Percentiles rank a stretch among this genome's conserved stretches.
These are phyloP conservation scores for Alternaria hordeiaustralica DNA, from an alignment of 2,329 filamentous ascomycete genomes.

Conservation along the genomic window DNA sequence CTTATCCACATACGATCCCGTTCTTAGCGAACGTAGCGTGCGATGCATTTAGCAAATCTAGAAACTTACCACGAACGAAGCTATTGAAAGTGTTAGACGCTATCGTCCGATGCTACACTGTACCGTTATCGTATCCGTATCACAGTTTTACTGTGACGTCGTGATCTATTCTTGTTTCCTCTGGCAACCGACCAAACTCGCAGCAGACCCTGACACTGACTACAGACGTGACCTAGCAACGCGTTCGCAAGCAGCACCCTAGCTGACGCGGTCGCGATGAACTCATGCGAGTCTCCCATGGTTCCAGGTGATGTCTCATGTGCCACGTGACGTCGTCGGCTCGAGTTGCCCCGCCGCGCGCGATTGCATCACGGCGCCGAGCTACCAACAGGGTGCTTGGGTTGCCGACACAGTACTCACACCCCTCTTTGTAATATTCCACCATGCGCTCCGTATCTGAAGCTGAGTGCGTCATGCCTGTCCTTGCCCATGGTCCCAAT, in stretches of 20 bases:
- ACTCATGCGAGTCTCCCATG: background rate
- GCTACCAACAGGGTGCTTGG: constrained; percentile 44
- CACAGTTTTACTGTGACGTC: constrained; percentile 3
- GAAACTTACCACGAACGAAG: background rate
- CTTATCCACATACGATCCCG: background rate
- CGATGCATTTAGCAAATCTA: background rate
- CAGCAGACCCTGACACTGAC: background rate
- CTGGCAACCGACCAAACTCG: background rate
- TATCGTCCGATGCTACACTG: background rate
- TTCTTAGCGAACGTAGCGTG: constrained; percentile 1
- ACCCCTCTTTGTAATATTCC: constrained; percentile 9
- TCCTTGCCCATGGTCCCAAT: background rate
- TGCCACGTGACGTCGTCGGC: constrained; percentile 20
- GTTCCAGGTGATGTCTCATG: background rate
- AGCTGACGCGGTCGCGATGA: background rate
- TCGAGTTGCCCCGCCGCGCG: constrained; percentile 27
- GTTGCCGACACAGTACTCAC: constrained; percentile 13
- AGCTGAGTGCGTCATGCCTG: constrained; percentile 35
- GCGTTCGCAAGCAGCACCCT: background rate
- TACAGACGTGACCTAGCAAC: background rate
- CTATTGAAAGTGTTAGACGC: constrained; percentile 2
- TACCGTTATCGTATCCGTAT: constrained; percentile 3
- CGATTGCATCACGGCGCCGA: constrained; percentile 22
- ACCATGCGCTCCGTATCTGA: constrained; percentile 43
- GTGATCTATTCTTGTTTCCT: constrained; percentile 1